A percentile compares a stretch with the other conserved stretches of the same genome.
Evolutionary conservation across 208 protist species (phyloP).

Genomic region (Histomonas meleagridis): DNA sequence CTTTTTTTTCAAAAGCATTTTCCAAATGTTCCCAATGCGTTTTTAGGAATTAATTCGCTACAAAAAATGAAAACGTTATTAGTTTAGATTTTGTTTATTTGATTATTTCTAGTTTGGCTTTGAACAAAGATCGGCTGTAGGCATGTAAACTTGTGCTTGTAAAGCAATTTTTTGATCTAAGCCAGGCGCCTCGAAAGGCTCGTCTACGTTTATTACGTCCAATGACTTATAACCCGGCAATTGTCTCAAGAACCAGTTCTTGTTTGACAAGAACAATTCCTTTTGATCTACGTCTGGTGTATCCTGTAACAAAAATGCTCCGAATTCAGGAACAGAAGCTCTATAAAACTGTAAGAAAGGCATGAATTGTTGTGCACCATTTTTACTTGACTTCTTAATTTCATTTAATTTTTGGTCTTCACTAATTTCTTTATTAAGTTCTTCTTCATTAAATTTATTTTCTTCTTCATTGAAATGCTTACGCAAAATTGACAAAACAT

Average conservation of each 20-base stretch:
- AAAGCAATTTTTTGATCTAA: not conserved
- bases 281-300: not conserved
- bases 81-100: no score
- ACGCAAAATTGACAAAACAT: no score
- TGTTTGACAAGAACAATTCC: not conserved
- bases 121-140: no score
- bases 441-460: no score
- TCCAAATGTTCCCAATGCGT: no score
- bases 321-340: slow-evolving; percentile 7
- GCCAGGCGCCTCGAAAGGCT: no score
- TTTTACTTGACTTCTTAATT: not conserved
- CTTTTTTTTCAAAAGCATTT: no score
- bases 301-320: not conserved
- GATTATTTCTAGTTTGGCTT: no score
- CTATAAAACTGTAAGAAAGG: not conserved
- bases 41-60: no score
- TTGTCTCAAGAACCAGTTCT: not conserved
- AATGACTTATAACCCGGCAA: not conserved
- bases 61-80: no score
- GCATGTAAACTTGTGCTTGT: slow-evolving; percentile 8
- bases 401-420: not conserved
- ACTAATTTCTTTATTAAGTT: not conserved
- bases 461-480: no score
- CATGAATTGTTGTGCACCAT: not conserved
- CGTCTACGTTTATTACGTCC: not conserved